A percentile compares a stretch with the other conserved stretches of the same genome.
Evolutionary conservation across 1,139 yeast species (phyloP).

Genomic region (Pneumocystis canis): DNA sequence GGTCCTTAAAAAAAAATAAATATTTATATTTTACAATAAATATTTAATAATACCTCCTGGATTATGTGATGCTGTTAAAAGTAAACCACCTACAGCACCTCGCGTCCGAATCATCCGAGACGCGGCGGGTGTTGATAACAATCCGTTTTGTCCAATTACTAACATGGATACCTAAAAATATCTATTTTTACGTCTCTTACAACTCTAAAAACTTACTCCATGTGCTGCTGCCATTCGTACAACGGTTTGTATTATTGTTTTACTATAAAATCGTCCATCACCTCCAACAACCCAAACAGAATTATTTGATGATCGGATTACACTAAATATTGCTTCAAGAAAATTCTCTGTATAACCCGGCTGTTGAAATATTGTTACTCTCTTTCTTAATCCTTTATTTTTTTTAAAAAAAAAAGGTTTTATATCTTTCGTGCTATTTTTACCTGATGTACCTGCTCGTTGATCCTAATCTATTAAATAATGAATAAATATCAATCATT

Average conservation of each 20-base stretch:
- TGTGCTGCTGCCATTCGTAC: slow-evolving; percentile 79
- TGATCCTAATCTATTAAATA: neutral
- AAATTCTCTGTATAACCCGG: slow-evolving; percentile 83
- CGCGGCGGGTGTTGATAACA: slow-evolving; percentile 91
- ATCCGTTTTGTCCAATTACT: slow-evolving; percentile 75
- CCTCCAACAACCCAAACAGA: slow-evolving; percentile 82
- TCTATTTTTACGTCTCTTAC: neutral
- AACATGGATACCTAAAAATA: slow-evolving; percentile 31
- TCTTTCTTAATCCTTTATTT: slow-evolving; percentile 65
- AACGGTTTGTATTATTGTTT: slow-evolving; percentile 64
- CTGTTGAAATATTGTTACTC: slow-evolving; percentile 70
- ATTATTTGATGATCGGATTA: slow-evolving; percentile 84
- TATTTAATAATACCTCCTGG: slow-evolving; percentile 55
- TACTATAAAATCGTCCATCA: slow-evolving; percentile 88
- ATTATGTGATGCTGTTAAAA: slow-evolving; percentile 90
- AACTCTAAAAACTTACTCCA: slow-evolving; percentile 33
- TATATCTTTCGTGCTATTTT: neutral
- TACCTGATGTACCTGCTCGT: neutral
- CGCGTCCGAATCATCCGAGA: slow-evolving; percentile 73
- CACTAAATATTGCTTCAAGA: slow-evolving; percentile 66
- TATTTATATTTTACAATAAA: neutral
- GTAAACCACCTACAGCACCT: slow-evolving; percentile 83
- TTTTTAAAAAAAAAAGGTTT: neutral
- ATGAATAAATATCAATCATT: neutral
- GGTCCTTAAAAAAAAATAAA: slow-evolving; percentile 36